Evolutionary conservation across 441 rosid species (phyloP).

Genomic region (Erysimum pusillum): DNA sequence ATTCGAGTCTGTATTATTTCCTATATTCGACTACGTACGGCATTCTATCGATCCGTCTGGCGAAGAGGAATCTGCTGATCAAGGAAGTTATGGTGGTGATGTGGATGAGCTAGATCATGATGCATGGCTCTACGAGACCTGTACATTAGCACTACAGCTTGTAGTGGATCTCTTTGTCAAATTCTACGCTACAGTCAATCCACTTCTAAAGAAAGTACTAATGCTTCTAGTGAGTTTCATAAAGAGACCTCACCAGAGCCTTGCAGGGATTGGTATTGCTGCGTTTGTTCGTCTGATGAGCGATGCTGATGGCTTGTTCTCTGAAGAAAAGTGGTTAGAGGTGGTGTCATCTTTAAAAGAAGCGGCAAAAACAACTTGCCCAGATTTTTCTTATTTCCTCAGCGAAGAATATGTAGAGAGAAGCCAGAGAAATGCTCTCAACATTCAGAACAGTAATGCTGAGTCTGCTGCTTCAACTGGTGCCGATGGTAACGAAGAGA

Average conservation of each 20-base stretch:
- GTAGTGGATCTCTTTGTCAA: conserved; percentile 99
- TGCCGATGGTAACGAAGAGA: conserved; percentile 60
- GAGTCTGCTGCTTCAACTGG: conserved; percentile 54
- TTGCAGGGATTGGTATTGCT: conserved; percentile 99
- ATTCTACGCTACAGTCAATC: conserved; percentile 92
- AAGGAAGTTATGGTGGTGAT: conserved; percentile 67
- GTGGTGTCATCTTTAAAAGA: conserved; percentile 92
- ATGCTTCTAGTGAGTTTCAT: conserved; percentile 93
- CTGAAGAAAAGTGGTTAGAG: conserved; percentile 95
- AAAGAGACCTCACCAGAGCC: conserved; percentile 99
- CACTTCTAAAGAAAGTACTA: conserved; percentile 90
- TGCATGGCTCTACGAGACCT: conserved; percentile 99
- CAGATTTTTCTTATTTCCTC: conserved; percentile 80
- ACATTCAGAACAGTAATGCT: conserved; percentile 56
- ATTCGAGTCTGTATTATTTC: conserved; percentile 95
- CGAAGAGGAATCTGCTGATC: conserved; percentile 66
- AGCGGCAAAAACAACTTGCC: conserved; percentile 89
- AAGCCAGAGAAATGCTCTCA: conserved; percentile 49
- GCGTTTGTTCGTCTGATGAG: conserved; percentile 99
- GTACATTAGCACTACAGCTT: conserved; percentile 97
- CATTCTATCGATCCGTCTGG: conserved; percentile 99
- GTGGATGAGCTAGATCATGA: conserved; percentile 89
- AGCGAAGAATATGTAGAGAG: conserved; percentile 57
- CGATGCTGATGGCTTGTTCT: conserved; percentile 90
- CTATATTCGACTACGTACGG: conserved; percentile 97